These are phyloP conservation scores for Brettanomyces custersianus DNA, from an alignment of 805 yeast genomes.

Conservation along the genomic window DNA sequence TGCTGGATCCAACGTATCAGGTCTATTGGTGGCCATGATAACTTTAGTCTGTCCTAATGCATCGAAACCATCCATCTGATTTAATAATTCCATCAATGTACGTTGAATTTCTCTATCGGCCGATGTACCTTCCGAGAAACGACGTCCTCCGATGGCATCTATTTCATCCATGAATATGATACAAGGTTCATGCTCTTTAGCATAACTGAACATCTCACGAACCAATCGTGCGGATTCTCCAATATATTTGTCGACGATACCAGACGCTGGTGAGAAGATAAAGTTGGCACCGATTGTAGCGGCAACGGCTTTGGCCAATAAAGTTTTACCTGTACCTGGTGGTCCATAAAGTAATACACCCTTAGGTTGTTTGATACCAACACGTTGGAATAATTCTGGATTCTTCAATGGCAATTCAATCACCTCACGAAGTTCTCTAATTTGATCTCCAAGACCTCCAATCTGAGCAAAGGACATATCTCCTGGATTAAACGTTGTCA, in stretches of 20 bases:
- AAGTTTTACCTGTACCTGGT: constrained; percentile 97
- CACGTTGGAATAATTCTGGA: constrained; percentile 91
- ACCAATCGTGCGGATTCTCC: constrained; percentile 96
- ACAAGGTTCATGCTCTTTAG: constrained; percentile 96
- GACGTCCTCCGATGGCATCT: constrained; percentile 97
- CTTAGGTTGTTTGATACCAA: constrained; percentile 98
- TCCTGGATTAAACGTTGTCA: constrained; percentile 98
- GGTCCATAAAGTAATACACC: constrained; percentile 97
- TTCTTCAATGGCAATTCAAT: constrained; percentile 94
- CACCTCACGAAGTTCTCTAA: constrained; percentile 93
- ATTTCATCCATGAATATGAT: constrained; percentile 98
- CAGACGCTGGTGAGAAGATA: constrained; percentile 96
- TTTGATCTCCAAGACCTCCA: constrained; percentile 94
- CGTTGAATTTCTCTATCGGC: constrained; percentile 99
- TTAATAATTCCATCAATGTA: constrained; percentile 91
- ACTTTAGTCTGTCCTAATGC: constrained; percentile 94
- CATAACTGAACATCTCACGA: constrained; percentile 97
- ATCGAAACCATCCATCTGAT: constrained; percentile 98
- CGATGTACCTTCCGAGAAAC: constrained; percentile 96
- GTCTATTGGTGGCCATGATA: constrained; percentile 99
- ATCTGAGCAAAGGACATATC: constrained; percentile 90
- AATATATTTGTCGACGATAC: constrained; percentile 94
- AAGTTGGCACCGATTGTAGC: constrained; percentile 98
- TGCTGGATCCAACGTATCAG: constrained; percentile 97
- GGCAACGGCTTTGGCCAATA: constrained; percentile 95